Evolutionary conservation across 1,284 basidiomycete genomes (phyloP).

Genomic region (Ganoderma sp.): DNA sequence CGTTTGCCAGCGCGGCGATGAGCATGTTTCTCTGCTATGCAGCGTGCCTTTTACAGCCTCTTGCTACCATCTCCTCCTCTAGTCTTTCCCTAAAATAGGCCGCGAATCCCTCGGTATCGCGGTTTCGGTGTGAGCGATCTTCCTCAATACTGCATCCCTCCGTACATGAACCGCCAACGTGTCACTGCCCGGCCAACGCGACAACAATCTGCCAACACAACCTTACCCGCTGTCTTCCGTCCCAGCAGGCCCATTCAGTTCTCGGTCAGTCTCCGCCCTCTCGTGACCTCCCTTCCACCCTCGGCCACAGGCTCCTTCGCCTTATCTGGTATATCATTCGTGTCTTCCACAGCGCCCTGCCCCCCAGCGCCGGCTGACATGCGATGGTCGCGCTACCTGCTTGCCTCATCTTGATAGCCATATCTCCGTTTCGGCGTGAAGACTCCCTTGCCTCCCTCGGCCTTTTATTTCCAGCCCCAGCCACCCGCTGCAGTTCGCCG

Average conservation of each 20-base stretch:
- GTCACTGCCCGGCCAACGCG: constrained; percentile 4
- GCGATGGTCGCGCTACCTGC: constrained; percentile 31
- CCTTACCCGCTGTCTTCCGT: constrained; percentile 4
- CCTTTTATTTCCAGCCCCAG: constrained; percentile 14
- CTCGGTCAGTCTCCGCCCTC: constrained; percentile 22
- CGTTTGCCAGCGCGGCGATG: not conserved
- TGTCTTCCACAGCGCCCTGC: constrained; percentile 7
- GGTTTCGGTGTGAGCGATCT: constrained; percentile 22
- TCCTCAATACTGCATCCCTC: constrained; percentile 4
- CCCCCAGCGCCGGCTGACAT: not conserved
- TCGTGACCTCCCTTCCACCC: constrained; percentile 22
- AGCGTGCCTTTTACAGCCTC: constrained; percentile 12
- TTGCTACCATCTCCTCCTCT: constrained; percentile 11
- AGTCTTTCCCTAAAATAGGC: constrained; percentile 24
- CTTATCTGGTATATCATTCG: constrained; percentile 27
- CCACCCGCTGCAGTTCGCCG: constrained; percentile 7
- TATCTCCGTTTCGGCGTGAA: constrained; percentile 10
- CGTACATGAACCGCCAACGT: not conserved
- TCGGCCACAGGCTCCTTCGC: constrained; percentile 12
- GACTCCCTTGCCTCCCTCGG: constrained; percentile 16
- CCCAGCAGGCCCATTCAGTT: constrained; percentile 16
- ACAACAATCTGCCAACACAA: constrained; percentile 20
- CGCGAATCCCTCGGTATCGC: constrained; percentile 26
- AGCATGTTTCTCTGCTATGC: constrained; percentile 18
- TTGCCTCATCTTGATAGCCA: constrained; percentile 15